Evolutionary conservation across 352 stramenopile species (phyloP), one percentile per base, ranked within the genome.

Genomic region (Globisporangium polare): DNA sequence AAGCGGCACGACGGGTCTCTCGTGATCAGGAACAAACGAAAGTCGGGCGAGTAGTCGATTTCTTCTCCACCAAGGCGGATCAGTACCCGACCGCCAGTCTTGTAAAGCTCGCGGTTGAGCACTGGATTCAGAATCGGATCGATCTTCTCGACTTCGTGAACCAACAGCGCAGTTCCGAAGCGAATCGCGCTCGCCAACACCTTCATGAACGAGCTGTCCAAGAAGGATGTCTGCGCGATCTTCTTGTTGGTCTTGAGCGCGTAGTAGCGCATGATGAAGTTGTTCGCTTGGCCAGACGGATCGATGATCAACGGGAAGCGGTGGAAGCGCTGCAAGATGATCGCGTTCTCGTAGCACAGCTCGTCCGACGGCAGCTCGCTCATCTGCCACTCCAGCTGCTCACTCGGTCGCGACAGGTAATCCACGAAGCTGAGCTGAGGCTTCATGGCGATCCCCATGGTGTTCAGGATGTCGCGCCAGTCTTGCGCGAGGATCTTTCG

Each of bases 171-270:
- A 27, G 95, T 99, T 41, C 98, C 98, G 71, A 99, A 99, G 42
- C 98, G 96, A 76, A 99, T 98, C 27, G 97, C 97, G 67, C 95
- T 98, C n/a, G 96, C 96, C 22, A 99, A 77, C n/a, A 98, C 98
- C 73, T 99, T 99, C 84, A 99, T 98, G 80, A 99, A 99, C 8
- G 92, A 97, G 45, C 95, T 97, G 70, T 99, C 97, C 55, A 99
- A 75, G 77, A 99, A 99, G 31, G 96, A 99, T 5, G 97, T 99
- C 63, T 98, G 98, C 53, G 97, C 84, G 58, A 99, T 99, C 66
- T 97, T 98, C 20, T 83, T 82, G 54, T 81, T 92, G 0, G 78
- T 90, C 67, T 97, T 92, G 20, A 96, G 73, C 46, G 89, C 87
- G 68, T 98, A 98, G 62, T 99, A 97, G 51, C 97, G 97, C 90